phyloP scores from a whole-genome alignment of 805 yeast species.

The Pichia phayaonensis region DNA sequence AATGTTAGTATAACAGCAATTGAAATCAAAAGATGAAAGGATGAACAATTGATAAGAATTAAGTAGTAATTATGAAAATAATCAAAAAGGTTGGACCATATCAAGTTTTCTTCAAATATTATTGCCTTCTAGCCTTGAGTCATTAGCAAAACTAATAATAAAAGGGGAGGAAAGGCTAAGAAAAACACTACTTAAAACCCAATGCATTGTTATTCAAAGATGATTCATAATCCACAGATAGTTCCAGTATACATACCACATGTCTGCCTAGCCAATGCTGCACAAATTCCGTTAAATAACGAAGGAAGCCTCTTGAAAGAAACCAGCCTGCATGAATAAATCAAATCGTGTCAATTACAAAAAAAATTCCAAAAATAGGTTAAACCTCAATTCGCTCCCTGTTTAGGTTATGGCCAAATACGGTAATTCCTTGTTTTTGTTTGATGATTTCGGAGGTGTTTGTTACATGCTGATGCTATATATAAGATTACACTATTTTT shows the following conservation, averaged over 20 bases:
- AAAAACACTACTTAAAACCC: too few relatives aligned
- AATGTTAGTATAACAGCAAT: constrained; percentile 1
- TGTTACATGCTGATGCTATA: not conserved
- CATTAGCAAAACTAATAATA: too few relatives aligned
- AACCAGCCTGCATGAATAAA: not conserved
- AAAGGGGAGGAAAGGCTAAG: too few relatives aligned
- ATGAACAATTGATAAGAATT: too few relatives aligned
- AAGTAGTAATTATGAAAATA: too few relatives aligned
- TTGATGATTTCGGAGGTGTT: too few relatives aligned
- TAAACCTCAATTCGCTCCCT: not conserved
- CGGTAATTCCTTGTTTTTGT: too few relatives aligned
- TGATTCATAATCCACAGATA: not conserved
- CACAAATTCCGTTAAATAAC: not conserved
- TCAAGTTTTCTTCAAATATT: too few relatives aligned
- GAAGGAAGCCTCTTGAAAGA: not conserved
- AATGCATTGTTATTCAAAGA: not conserved
- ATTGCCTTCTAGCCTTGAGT: too few relatives aligned
- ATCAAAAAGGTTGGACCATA: too few relatives aligned
- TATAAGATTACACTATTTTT: not conserved
- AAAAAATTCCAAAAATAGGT: not conserved
- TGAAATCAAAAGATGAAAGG: too few relatives aligned
- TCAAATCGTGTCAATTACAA: not conserved
- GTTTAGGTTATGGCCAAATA: not conserved
- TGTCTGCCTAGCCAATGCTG: not conserved
- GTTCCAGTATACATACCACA: not conserved